Conservation (phyloP, 148 eudicot genomes). For the Dysphania ambrosioides region DNA sequence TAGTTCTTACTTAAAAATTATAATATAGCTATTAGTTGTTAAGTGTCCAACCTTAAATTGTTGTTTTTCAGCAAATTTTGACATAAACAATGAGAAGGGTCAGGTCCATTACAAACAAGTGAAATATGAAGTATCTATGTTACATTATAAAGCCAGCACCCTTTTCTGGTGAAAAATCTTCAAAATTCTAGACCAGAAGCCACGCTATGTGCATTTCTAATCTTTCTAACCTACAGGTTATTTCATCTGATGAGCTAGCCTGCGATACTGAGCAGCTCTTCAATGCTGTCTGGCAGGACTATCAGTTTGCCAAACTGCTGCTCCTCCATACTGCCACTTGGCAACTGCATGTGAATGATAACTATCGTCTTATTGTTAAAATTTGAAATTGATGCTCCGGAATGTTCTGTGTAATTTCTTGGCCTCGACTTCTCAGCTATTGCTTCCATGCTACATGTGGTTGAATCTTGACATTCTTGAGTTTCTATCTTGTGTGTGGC, state of each 20-base stretch:
- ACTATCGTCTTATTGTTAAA: conserved; percentile 42
- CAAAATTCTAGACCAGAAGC: no score
- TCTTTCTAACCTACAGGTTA: no score
- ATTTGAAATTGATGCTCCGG: conserved; percentile 12
- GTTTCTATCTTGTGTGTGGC: conserved; percentile 1
- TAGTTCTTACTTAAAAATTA: no score
- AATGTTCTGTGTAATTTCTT: conserved; percentile 4
- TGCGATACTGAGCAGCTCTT: conserved; percentile 54
- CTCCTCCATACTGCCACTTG: conserved; percentile 12
- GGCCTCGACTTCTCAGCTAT: conserved; percentile 8
- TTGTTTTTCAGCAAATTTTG: no score
- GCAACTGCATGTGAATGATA: conserved; percentile 53
- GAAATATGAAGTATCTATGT: no score
- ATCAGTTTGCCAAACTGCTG: conserved; percentile 53
- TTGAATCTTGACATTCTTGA: conserved; percentile 4
- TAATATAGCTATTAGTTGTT: no score
- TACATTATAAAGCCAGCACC: no score
- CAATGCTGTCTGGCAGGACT: conserved; percentile 62
- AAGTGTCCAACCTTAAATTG: no score
- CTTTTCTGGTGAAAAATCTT: no score
- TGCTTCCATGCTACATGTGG: not conserved
- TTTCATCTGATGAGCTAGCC: conserved; percentile 40
- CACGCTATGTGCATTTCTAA: no score
- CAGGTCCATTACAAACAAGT: no score
- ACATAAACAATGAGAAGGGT: no score